phyloP scores from a whole-genome alignment of 805 yeast genomes.

The Ogataea nitratoaversa region DNA sequence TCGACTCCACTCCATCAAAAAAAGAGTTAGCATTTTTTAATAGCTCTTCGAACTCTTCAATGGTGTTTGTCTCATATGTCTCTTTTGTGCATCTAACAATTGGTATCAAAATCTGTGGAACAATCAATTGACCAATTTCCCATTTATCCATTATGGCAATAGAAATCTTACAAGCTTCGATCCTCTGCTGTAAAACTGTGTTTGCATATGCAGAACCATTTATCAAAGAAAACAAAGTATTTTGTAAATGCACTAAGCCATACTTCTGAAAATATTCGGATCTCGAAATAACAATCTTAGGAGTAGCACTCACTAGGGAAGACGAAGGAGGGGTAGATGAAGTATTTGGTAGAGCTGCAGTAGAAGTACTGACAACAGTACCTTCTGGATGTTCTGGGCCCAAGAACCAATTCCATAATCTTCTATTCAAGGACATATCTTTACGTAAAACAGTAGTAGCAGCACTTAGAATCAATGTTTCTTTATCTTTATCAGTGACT shows the following conservation, averaged over 20 bases:
- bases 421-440: slow-evolving; percentile 92
- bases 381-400: slow-evolving; percentile 59
- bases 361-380: background rate
- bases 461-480: slow-evolving; percentile 56
- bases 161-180: slow-evolving; percentile 59
- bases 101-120: slow-evolving; percentile 68
- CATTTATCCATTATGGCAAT: slow-evolving; percentile 83
- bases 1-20: slow-evolving; percentile 83
- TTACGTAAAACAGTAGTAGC: slow-evolving; percentile 66
- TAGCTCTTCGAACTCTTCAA: slow-evolving; percentile 38
- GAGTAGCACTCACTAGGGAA: too few relatives aligned
- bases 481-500: slow-evolving; percentile 49
- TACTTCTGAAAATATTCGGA: slow-evolving; percentile 55
- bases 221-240: slow-evolving; percentile 51
- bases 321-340: too few relatives aligned
- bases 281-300: slow-evolving; percentile 28
- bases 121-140: slow-evolving; percentile 81
- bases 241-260: slow-evolving; percentile 48
- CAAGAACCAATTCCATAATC: slow-evolving; percentile 89
- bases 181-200: slow-evolving; percentile 29
- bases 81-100: slow-evolving; percentile 47
- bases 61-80: slow-evolving; percentile 16
- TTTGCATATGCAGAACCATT: slow-evolving; percentile 24
- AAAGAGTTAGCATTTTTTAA: slow-evolving; percentile 59
- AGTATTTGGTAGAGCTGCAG: background rate